Base-by-base conservation (phyloP, 202 grass and related monocot species). In the Setaria italica region DNA sequence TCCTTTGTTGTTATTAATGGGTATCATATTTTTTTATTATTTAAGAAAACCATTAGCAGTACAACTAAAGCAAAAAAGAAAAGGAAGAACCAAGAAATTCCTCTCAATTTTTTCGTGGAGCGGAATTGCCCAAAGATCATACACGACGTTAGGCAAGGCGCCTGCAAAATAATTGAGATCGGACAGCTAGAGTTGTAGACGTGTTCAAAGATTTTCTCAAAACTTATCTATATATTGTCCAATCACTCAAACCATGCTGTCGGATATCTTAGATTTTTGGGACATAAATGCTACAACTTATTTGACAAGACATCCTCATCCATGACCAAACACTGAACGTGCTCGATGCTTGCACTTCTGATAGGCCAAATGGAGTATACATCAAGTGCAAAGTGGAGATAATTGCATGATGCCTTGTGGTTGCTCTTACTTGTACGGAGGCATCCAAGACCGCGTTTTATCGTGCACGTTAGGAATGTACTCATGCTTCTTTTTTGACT, bases 91-190 rank as follows among this genome's bases (percentile, higher is more conserved):
- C 11, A 13, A 33, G 25, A 4, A 21, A 14, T 15, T 12, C 11
- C 5, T 33, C 5, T 63, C 5, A 14, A 2, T 12, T 5, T 62
- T 59, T 25, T 10, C 10, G 58, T 12, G 29, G 1, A 62, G 3
- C 25, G 8, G 13, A 62, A 5, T 5, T 32, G 4, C 32, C 59
- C 25, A 13, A 63, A 63, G 60, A 63, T 33, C 60, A 15, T 15
- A 33, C 60, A 33, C 4, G 29, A 33, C 6, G 60, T 63, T 63
- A 47, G 0, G 11, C 34, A 77, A 57, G 48, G 8, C 2, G 43
- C 43, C 39, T 29, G 46, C 70, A 75, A 76, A 76, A 67, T 25
- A 67, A 74, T 41, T 20, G 56, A 63, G 43, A 63, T 62, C n/a
- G 47, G 11, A 73, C 34, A 13, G 16, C 46, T 62, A 37, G 29